Evolutionary conservation across 2,329 filamentous ascomycete species (phyloP).

Genomic region (Thielaviopsis euricoi): DNA sequence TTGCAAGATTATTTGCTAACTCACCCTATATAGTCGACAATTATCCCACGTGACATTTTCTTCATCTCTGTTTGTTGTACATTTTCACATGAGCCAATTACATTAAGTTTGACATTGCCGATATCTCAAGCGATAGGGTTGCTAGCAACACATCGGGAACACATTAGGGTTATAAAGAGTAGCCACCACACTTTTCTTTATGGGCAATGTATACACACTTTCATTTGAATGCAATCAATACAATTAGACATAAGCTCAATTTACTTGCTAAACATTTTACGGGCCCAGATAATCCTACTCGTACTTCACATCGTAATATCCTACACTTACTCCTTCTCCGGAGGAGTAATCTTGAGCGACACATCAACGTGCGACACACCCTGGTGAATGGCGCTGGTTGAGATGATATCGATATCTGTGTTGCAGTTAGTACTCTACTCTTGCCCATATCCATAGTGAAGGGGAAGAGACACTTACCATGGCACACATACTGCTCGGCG

Average conservation of each 20-base stretch:
- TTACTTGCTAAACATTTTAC: no score
- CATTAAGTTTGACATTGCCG: no score
- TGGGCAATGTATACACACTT: no score
- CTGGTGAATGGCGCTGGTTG: conserved; percentile 92
- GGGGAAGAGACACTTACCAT: conserved; percentile 32
- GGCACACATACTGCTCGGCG: conserved; percentile 62
- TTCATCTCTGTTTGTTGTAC: not conserved
- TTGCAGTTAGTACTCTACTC: conserved; percentile 13
- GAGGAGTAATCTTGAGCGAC: conserved; percentile 61
- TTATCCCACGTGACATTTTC: not conserved
- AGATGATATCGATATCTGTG: conserved; percentile 81
- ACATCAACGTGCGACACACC: conserved; percentile 90
- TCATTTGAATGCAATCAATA: no score
- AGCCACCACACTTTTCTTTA: no score
- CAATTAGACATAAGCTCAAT: no score
- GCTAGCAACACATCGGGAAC: no score
- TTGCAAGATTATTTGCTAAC: not conserved
- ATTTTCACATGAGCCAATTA: not conserved
- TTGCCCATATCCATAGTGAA: not conserved
- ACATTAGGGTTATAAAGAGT: no score
- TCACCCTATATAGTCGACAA: not conserved
- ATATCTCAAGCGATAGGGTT: not conserved
- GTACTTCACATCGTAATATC: not conserved
- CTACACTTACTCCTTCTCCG: conserved; percentile 2
- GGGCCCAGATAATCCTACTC: no score